phyloP scores from a whole-genome alignment of 495 filamentous ascomycete genomes.

The Darksidea phi region DNA sequence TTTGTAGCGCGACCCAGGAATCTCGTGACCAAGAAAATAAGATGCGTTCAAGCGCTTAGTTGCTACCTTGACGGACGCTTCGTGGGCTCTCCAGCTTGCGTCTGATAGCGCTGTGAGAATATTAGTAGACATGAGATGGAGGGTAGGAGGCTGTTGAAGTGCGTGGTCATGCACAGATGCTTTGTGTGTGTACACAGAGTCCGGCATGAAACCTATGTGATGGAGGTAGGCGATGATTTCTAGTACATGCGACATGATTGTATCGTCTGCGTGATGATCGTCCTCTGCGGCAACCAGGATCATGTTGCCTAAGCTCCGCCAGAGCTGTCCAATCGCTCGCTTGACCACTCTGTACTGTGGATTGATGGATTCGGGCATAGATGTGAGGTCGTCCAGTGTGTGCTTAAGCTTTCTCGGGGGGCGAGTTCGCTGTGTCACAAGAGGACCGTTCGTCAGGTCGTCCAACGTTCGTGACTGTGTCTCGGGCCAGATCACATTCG shows the following conservation, averaged over 20 bases:
- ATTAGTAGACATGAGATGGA: constrained; percentile 56
- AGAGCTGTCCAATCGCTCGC: constrained; percentile 47
- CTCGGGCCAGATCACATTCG: constrained; percentile 16
- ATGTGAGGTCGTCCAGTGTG: constrained; percentile 30
- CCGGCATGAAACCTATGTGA: constrained; percentile 56
- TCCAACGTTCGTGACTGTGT: constrained; percentile 11
- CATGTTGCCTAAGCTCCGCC: constrained; percentile 56
- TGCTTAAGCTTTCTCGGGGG: constrained; percentile 7
- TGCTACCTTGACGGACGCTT: constrained; percentile 47
- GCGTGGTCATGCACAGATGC: constrained; percentile 40
- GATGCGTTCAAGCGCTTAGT: constrained; percentile 48
- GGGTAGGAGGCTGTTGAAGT: constrained; percentile 56
- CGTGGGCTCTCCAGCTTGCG: constrained; percentile 58
- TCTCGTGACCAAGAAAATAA: constrained; percentile 46
- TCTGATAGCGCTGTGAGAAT: constrained; percentile 64
- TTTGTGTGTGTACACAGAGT: constrained; percentile 56
- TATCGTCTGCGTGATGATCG: constrained; percentile 41
- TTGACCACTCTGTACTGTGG: constrained; percentile 5
- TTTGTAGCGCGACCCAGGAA: constrained; percentile 53
- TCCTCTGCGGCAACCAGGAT: constrained; percentile 53
- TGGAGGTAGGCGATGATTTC: constrained; percentile 61
- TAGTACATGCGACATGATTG: constrained; percentile 45
- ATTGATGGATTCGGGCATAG: constrained; percentile 13
- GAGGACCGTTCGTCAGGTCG: constrained; percentile 29
- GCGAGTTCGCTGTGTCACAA: constrained; percentile 9